phyloP scores from a whole-genome alignment of 352 stramenopile genomes.

The Globisporangium polare region DNA sequence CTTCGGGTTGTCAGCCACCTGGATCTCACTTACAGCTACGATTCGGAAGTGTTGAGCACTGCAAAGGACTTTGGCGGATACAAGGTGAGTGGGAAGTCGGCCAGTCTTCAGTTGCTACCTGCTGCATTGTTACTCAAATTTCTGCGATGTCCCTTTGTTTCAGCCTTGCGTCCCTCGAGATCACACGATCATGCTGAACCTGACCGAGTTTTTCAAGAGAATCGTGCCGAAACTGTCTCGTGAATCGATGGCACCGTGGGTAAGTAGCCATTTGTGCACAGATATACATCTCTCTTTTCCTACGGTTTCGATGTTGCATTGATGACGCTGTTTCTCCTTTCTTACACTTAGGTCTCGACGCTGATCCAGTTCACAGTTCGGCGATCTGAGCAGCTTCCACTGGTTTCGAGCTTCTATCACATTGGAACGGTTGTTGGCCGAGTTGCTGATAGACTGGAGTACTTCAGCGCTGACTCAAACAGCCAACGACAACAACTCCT shows the following conservation, averaged over 20 bases:
- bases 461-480: slow-evolving; percentile 18
- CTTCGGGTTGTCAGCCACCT: slow-evolving; percentile 46
- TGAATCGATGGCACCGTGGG: slow-evolving; percentile 36
- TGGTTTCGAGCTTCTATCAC: slow-evolving; percentile 65
- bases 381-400: slow-evolving; percentile 24
- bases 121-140: background rate
- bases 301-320: background rate
- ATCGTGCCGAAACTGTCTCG: slow-evolving; percentile 32
- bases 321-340: background rate
- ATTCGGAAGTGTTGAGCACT: slow-evolving; percentile 38
- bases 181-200: slow-evolving; percentile 78
- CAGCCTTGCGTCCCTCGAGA: slow-evolving; percentile 65
- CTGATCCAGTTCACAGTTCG: slow-evolving; percentile 32
- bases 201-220: slow-evolving; percentile 71
- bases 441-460: slow-evolving; percentile 22
- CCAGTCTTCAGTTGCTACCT: background rate
- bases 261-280: slow-evolving; percentile 21
- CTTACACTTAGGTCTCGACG: slow-evolving; percentile 24
- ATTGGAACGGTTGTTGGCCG: slow-evolving; percentile 40
- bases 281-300: background rate
- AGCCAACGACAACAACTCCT: background rate
- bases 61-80: slow-evolving; percentile 42
- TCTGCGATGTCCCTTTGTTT: slow-evolving; percentile 1
- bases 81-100: slow-evolving; percentile 32
- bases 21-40: slow-evolving; percentile 68